These are phyloP conservation scores for Curvularia lunata DNA, from an alignment of 2,329 filamentous ascomycete genomes.

Conservation along the genomic window DNA sequence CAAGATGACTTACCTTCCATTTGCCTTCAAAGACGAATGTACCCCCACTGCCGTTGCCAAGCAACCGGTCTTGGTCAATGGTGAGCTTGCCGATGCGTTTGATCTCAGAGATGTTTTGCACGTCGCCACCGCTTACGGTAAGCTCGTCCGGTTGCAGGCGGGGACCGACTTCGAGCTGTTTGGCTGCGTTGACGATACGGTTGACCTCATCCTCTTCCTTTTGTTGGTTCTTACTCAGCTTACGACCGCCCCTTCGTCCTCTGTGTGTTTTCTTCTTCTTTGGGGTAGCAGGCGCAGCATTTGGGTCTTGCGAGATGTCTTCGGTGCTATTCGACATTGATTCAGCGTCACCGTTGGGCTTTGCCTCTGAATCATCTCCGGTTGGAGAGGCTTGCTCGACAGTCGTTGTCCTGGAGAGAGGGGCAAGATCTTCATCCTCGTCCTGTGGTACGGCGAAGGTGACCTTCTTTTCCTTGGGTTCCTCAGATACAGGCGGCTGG, in stretches of 20 bases:
- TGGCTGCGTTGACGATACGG: constrained; percentile 50
- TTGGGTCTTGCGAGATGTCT: constrained; percentile 30
- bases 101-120: constrained; percentile 55
- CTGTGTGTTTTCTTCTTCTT: constrained; percentile 60
- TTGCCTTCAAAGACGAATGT: constrained; percentile 94
- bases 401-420: constrained; percentile 45
- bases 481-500: constrained; percentile 16
- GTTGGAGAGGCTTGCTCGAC: constrained; percentile 33
- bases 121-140: constrained; percentile 52
- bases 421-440: constrained; percentile 42
- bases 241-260: constrained; percentile 56
- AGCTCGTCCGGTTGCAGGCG: constrained; percentile 50
- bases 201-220: constrained; percentile 48
- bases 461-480: constrained; percentile 43
- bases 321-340: constrained; percentile 21
- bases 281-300: constrained; percentile 32
- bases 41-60: constrained; percentile 88
- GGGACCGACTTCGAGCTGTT: constrained; percentile 43
- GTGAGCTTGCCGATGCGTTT: constrained; percentile 67
- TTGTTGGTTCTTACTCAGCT: constrained; percentile 52
- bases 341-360: constrained; percentile 18
- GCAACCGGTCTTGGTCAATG: constrained; percentile 65
- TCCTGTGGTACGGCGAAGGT: constrained; percentile 42
- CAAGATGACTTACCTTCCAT: constrained; percentile 65
- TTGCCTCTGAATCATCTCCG: constrained; percentile 19